Evolutionary conservation across 179 eudicot genomes (phyloP), one percentile per base, ranked within the genome.

Genomic region (Carnegiea gigantea): DNA sequence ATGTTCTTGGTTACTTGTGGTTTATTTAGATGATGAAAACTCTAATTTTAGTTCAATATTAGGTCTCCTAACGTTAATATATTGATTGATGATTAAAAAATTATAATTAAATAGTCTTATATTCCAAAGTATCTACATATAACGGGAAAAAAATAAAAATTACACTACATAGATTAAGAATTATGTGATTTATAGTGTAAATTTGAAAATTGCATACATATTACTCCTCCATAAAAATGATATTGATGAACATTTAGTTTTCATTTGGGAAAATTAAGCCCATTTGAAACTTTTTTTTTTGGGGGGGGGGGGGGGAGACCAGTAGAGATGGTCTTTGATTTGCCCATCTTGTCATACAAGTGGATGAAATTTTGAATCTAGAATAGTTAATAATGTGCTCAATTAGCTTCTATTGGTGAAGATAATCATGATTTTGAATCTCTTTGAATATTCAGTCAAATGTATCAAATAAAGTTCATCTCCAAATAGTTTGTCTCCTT

Each of bases 391-490:
- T 40, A 5, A 6, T 40, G 44, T 40, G 0, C 44, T 40, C 6
- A 33, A 33, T 33, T 33, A 40, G 15, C 15, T 21, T 60, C 67
- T 60, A 60, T 60, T 60, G 26, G 44, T 40, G 44, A 40, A 40
- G 9, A n/a, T 60, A 60, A 60, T 57, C 13, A 65, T 9, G 30
- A 23, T 64, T 36, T 70, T 70, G 76, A 79, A 70, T 72, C 44
- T 2, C 44, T 40, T 40, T 40, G 44, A 40, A 6, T 40, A 79
- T 79, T 79, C 81, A 44, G 81, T 79, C 81, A 79, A 79, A 79
- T 70, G 70, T 36, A 71, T 20, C 36, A 70, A 70, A 33, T 49
- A 70, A 79, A 70, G 75, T 23, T 44, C 40, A 49, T n/a, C 48
- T 68, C 48, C 75, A 28, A 36, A 46, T n/a, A n/a, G 18, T 13